These are phyloP conservation scores for Trypanosoma platydactyli DNA, from an alignment of 208 protist genomes.

Conservation along the genomic window DNA sequence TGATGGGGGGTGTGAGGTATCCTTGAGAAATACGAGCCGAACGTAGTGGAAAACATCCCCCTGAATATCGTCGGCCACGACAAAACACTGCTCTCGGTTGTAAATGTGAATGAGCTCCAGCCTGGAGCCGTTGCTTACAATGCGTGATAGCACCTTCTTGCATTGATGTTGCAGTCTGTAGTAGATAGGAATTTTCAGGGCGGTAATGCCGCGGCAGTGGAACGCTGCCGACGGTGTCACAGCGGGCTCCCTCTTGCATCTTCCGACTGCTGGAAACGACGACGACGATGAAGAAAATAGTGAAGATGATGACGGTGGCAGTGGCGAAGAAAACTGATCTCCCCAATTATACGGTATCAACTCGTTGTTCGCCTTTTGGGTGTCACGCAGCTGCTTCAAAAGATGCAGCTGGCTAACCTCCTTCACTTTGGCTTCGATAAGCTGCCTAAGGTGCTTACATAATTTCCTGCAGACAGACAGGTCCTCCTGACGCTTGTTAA, in stretches of 20 bases:
- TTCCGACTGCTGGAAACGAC: no score
- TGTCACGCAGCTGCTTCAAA: conserved; percentile 83
- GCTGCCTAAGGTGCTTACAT: conserved; percentile 40
- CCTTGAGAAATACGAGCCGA: conserved; percentile 83
- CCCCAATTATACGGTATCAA: conserved; percentile 78
- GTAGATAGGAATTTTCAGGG: conserved; percentile 84
- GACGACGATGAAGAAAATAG: no score
- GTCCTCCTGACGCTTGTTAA: conserved; percentile 37
- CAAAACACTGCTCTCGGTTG: conserved; percentile 87
- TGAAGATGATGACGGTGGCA: not conserved
- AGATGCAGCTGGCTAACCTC: conserved; percentile 84
- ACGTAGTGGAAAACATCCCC: conserved; percentile 87
- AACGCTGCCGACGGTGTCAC: conserved; percentile 31
- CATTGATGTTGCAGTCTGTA: conserved; percentile 91
- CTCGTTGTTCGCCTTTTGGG: conserved; percentile 73
- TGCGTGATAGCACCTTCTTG: conserved; percentile 71
- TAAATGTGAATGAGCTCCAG: conserved; percentile 84
- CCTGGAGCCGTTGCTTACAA: conserved; percentile 66
- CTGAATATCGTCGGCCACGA: conserved; percentile 79
- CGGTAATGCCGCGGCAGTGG: conserved; percentile 58
- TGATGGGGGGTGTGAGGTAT: conserved; percentile 50
- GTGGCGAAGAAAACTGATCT: conserved; percentile 66
- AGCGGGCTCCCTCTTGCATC: conserved; percentile 15
- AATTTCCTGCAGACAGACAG: conserved; percentile 21
- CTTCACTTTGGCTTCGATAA: conserved; percentile 62